These are phyloP conservation scores for Xenoacremonium recifei DNA, from an alignment of 2,329 filamentous ascomycete genomes.

Conservation along the genomic window DNA sequence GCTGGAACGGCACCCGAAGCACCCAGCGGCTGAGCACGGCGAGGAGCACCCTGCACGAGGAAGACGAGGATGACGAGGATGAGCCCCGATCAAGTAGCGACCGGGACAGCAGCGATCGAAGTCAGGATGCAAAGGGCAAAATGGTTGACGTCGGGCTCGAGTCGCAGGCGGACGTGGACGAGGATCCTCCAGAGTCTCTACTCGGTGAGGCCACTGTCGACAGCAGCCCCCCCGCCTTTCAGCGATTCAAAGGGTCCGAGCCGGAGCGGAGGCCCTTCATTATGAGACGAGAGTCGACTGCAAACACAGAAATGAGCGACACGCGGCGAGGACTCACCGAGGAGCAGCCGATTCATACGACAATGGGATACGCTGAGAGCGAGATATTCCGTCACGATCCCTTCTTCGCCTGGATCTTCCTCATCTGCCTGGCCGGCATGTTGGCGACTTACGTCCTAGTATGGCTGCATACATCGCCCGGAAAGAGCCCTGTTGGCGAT, in stretches of 20 bases:
- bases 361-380: constrained; percentile 56
- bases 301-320: constrained; percentile 47
- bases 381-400: constrained; percentile 80
- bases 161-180: constrained; percentile 57
- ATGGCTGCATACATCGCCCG: constrained; percentile 79
- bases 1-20: constrained; percentile 59
- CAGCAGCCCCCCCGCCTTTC: constrained; percentile 59
- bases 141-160: constrained; percentile 89
- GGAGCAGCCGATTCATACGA: constrained; percentile 32
- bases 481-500: constrained; percentile 76
- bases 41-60: constrained; percentile 38
- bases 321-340: constrained; percentile 36
- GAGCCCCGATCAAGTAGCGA: constrained; percentile 34
- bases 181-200: constrained; percentile 60
- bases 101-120: constrained; percentile 27
- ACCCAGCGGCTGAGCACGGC: constrained; percentile 25
- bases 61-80: constrained; percentile 44
- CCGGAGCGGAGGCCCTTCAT: constrained; percentile 39
- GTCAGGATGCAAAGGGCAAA: constrained; percentile 51
- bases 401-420: constrained; percentile 88
- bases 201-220: constrained; percentile 52
- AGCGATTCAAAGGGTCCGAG: constrained; percentile 49
- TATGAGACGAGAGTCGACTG: constrained; percentile 40
- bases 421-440: constrained; percentile 80
- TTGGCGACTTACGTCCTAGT: constrained; percentile 87